Evolutionary conservation across 106 monocot genomes (phyloP), one percentile per base, ranked within the genome.

Genomic region (Gastrodia elata): DNA sequence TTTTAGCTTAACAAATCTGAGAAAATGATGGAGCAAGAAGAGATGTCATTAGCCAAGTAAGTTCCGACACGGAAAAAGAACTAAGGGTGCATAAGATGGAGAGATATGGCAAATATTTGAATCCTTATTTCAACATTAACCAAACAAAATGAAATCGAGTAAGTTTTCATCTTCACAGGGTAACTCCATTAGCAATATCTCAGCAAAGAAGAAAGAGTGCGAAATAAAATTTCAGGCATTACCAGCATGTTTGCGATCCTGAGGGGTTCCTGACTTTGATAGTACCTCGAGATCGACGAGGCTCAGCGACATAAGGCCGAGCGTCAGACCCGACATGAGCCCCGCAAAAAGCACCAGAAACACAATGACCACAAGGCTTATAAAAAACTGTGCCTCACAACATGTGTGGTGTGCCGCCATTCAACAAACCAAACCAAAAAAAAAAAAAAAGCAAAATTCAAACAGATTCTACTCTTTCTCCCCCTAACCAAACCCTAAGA

Each of bases 231-330:
- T 10, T 14, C 16, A 0, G 8, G 4, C 9, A 33, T 56, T 71
- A 89, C 90, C 90, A 26, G 87, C 87, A 39, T 91, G 83, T 71
- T 82, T 83, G 6, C 83, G 78, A 39, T 91, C 87, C 40, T 83
- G 72, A 0, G 80, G 83, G 0, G 81, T 87, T 26, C 91, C 91
- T 46, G 91, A 87, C 73, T 91, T 91, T 58, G 81, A 73, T 40
- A 87, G 75, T 27, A 91, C 91, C 76, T 91, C 91, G 36, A 91
- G 87, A 49, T 91, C 91, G 78, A 91, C 87, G 57, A 87, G 84
- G 77, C 91, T 87, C 11, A 91, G 78, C 1, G 91, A 87, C 91
- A 90, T 87, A 56, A 87, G 73, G 8, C 87, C 87, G 10, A 90
- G 82, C 1, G 90, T 90, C 37, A 90, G 84, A 5, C 87, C 90